Percentiles rank a stretch among this genome's conserved stretches.
These are phyloP conservation scores for Paraurostyla sp. DNA, from an alignment of 73 alveolate species.

Conservation along the genomic window DNA sequence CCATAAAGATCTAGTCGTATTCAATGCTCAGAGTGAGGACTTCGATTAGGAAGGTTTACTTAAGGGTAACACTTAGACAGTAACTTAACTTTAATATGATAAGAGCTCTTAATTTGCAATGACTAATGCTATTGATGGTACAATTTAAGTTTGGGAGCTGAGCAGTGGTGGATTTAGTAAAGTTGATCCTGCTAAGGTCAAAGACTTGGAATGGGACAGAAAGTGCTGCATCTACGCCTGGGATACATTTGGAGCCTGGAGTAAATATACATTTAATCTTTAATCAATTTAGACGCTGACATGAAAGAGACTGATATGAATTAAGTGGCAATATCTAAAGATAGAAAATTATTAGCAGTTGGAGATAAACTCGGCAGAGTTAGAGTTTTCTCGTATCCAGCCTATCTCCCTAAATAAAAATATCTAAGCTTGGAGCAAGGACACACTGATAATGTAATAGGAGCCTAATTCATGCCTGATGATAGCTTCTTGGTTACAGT, in stretches of 20 bases:
- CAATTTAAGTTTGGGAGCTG: constrained; percentile 28
- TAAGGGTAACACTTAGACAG: constrained; percentile 50
- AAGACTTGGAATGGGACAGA: constrained; percentile 53
- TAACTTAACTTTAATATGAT: constrained; percentile 23
- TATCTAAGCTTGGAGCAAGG: constrained; percentile 4
- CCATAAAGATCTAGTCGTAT: constrained; percentile 56
- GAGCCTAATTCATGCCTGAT: constrained; percentile 8
- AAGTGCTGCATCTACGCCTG: constrained; percentile 28
- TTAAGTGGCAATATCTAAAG: constrained; percentile 9
- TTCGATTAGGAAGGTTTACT: constrained; percentile 49
- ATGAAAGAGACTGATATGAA: constrained; percentile 57
- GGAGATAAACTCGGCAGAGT: constrained; percentile 37
- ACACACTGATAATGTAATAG: constrained; percentile 7
- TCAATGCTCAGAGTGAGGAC: constrained; percentile 43
- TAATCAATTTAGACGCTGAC: constrained; percentile 35
- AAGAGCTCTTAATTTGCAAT: neutral
- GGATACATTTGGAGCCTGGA: constrained; percentile 59
- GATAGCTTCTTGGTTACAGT: constrained; percentile 4
- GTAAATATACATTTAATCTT: neutral
- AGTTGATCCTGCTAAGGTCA: constrained; percentile 10
- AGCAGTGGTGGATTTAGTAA: constrained; percentile 20
- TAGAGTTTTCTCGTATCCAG: constrained; percentile 33
- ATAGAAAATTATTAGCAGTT: constrained; percentile 11
- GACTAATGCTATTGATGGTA: constrained; percentile 47
- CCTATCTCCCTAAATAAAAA: constrained; percentile 22